Percentiles rank a stretch among this genome's conserved stretches.
phyloP scores from a whole-genome alignment of 2,329 filamentous ascomycete species.

The Moelleriella libera region DNA sequence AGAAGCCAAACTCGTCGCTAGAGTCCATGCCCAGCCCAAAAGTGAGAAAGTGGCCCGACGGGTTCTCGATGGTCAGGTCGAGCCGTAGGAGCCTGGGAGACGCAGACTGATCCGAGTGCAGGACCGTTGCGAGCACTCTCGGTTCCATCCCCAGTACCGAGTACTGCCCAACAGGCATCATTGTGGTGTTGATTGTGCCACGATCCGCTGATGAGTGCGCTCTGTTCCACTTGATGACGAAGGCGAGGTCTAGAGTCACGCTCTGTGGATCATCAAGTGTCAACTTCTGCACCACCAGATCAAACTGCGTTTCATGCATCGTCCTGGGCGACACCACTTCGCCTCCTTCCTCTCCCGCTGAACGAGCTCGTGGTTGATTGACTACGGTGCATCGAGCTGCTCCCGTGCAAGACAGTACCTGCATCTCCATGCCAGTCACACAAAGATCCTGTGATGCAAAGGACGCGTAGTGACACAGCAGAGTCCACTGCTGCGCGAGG shows the following conservation, averaged over 20 bases:
- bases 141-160: conserved; percentile 74
- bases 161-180: conserved; percentile 65
- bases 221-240: conserved; percentile 64
- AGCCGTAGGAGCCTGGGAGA: conserved; percentile 26
- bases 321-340: conserved; percentile 47
- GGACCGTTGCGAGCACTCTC: conserved; percentile 55
- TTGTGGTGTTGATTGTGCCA: conserved; percentile 41
- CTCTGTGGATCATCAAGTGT: conserved; percentile 71
- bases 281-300: conserved; percentile 59
- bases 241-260: conserved; percentile 57
- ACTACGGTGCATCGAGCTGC: conserved; percentile 43
- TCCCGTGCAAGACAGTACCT: conserved; percentile 45
- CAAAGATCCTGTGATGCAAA: conserved; percentile 61
- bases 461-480: conserved; percentile 60
- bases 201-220: conserved; percentile 10
- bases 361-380: conserved; percentile 19
- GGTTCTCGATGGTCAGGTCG: conserved; percentile 69
- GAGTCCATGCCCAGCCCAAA: conserved; percentile 90
- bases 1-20: conserved; percentile 85
- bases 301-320: conserved; percentile 59
- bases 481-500: conserved; percentile 66
- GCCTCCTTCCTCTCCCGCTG: conserved; percentile 18
- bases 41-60: conserved; percentile 85
- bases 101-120: conserved; percentile 22
- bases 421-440: conserved; percentile 47